Evolutionary conservation across 2,329 filamentous ascomycete species (phyloP), one percentile per base, ranked within the genome.

Genomic region (Xylaria sp.): DNA sequence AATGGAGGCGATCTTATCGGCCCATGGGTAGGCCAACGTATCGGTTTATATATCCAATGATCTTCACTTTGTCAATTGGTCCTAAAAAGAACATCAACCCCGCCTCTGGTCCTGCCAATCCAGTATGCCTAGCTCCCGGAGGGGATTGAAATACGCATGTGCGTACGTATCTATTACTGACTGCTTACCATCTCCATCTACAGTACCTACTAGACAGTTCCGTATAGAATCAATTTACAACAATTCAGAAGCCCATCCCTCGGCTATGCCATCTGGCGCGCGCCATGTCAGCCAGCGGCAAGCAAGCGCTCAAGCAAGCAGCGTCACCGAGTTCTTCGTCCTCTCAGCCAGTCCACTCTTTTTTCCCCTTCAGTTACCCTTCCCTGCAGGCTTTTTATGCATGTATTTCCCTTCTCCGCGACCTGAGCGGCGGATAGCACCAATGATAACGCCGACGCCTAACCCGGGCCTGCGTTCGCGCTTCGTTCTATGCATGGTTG

Each of bases 301-400:
- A 55, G 52, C 52, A 60, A 46, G 50, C 57, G 47, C 40, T 43
- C 39, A 51, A 50, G 49, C 19, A 49, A 56, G 45, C 46, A 60
- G 59, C 54, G 48, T 51, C 53, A 56, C 52, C 44, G 43, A 42
- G 46, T 38, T 46, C 54, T n/a, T 37, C 42, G 24, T 52, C 52
- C 42, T 40, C 55, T 65, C 61, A 52, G 46, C 59, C 62, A 65
- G 59, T 62, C 52, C 29, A 34, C 48, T 54, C 19, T 62, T 34
- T 26, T 34, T 34, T 13, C 56, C n/a, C n/a, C n/a, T n/a, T n/a
- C n/a, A n/a, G n/a, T n/a, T n/a, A n/a, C n/a, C n/a, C n/a, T 57
- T 57, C 56, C 59, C 60, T 66, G 65, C 67, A 68, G 64, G 56
- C 61, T 59, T 62, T 53, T 62, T 56, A 69, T 69, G 66, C 67